Evolutionary conservation across 306 rosid species (phyloP).

Genomic region (Carpinus fangiana): DNA sequence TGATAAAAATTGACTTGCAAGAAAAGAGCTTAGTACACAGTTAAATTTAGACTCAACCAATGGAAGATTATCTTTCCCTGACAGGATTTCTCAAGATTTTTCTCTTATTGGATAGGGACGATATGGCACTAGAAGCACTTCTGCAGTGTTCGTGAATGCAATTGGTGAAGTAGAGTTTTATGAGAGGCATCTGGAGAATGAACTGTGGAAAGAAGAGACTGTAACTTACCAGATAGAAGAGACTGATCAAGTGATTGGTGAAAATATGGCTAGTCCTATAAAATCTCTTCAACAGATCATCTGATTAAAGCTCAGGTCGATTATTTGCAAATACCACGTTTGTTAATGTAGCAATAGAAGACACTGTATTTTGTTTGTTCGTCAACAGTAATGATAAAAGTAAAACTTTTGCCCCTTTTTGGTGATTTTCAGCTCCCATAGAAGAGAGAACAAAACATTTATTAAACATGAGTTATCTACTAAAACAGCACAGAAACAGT

Average conservation of each 20-base stretch:
- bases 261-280: not conserved
- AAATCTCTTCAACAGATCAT: not conserved
- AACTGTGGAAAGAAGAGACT: conserved; percentile 56
- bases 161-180: conserved; percentile 58
- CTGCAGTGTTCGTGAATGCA: conserved; percentile 58
- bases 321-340: no score
- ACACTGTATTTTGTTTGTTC: no score
- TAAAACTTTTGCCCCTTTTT: no score
- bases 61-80: not conserved
- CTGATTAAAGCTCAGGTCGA: not conserved
- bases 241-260: conserved; percentile 13
- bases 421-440: no score
- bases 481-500: no score
- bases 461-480: no score
- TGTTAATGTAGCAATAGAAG: no score
- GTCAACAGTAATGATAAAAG: no score
- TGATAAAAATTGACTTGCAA: no score
- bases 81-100: conserved; percentile 5
- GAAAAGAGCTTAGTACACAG: no score
- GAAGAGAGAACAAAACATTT: no score
- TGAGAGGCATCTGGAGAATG: conserved; percentile 54
- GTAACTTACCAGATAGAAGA: conserved; percentile 40
- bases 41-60: no score
- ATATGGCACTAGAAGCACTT: conserved; percentile 86
- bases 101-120: conserved; percentile 43